Conservation (phyloP, 345 rosid genomes). For the Lumnitzera racemosa region DNA sequence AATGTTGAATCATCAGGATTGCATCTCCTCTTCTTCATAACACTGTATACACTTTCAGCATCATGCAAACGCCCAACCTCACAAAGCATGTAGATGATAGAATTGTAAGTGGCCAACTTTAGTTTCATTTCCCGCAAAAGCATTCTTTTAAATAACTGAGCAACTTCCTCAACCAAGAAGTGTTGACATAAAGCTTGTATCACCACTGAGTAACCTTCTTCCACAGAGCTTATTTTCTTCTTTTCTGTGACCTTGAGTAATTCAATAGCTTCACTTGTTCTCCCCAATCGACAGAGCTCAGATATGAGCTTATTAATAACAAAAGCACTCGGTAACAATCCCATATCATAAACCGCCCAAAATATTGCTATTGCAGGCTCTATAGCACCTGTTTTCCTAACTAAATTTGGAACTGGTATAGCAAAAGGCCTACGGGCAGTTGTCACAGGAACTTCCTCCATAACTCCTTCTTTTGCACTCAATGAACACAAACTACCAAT, state of each 20-base stretch:
- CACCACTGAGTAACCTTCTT: slow-evolving; percentile 18
- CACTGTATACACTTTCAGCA: slow-evolving; percentile 17
- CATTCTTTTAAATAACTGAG: slow-evolving; percentile 21
- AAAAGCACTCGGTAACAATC: slow-evolving; percentile 23
- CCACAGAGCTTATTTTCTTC: slow-evolving; percentile 19
- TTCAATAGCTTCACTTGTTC: slow-evolving; percentile 13
- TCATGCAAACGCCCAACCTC: slow-evolving; percentile 18
- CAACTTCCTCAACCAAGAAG: slow-evolving; percentile 17
- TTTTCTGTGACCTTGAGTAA: slow-evolving; percentile 17
- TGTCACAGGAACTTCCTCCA: slow-evolving; percentile 17
- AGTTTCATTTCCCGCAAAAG: slow-evolving; percentile 17
- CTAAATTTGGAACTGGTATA: slow-evolving; percentile 18
- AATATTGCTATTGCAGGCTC: slow-evolving; percentile 19
- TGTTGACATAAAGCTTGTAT: slow-evolving; percentile 17
- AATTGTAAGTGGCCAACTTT: slow-evolving; percentile 21
- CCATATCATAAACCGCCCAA: slow-evolving; percentile 11
- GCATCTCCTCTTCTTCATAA: slow-evolving; percentile 26
- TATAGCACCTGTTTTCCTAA: slow-evolving; percentile 14
- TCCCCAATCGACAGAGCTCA: slow-evolving; percentile 22
- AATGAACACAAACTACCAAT: slow-evolving; percentile 17
- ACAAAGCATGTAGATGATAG: slow-evolving; percentile 20
- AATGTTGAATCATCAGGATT: slow-evolving; percentile 19
- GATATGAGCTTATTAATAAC: slow-evolving; percentile 16
- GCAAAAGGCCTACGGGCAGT: slow-evolving; percentile 14
- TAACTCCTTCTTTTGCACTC: slow-evolving; percentile 19